Base-by-base conservation (phyloP, 192 early-diverging fungal species). In the Coemansia sp. region DNA sequence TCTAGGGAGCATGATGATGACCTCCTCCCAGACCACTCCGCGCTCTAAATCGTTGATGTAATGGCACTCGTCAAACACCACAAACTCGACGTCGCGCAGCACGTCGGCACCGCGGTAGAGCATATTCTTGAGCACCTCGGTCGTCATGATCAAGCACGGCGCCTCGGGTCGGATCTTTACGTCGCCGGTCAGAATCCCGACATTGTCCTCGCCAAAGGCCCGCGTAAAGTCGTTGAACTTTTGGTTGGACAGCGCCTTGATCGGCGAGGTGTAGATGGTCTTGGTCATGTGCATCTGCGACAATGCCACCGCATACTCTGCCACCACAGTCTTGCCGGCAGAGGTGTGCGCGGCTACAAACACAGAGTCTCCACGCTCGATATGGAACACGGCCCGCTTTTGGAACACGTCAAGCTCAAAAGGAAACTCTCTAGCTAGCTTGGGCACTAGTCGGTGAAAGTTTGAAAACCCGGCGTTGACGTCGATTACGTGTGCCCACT, bases 21-120 rank as follows among this genome's bases (percentile, higher is more conserved):
- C 95, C 77, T 99, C 97, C 81, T 99, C 97, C 97, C 97, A 99
- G 2, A 99, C 97, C 1, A 99, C 95, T 57, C 97, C 97, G 62
- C 87, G 86, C 85, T 94, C 97, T 9, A 89, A 62, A 73, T 99
- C 95, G 69, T 98, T 98, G 28, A 99, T 87, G 75, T 99, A 99
- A 68, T 99, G 97, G 47, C 95, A 93, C 81, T 99, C 97, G 79
- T 99, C 97, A 86, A 99, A 99, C 56, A 99, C 94, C 1, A 99
- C 97, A 90, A 95, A 99, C 79, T 99, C 97, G 12, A 99, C 94
- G 69, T 99, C 97, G 20, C 95, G 88, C 62, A 99, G 90, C 41
- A 98, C 75, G 76, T 98, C 95, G 4, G 97, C 95, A 14, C 95
- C 95, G 45, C 93, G 88, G 74, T 99, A 99, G 9, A 99, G 85